These are phyloP conservation scores for Aureobasidium leucospermi DNA, from an alignment of 2,329 filamentous ascomycete species.

Conservation along the genomic window DNA sequence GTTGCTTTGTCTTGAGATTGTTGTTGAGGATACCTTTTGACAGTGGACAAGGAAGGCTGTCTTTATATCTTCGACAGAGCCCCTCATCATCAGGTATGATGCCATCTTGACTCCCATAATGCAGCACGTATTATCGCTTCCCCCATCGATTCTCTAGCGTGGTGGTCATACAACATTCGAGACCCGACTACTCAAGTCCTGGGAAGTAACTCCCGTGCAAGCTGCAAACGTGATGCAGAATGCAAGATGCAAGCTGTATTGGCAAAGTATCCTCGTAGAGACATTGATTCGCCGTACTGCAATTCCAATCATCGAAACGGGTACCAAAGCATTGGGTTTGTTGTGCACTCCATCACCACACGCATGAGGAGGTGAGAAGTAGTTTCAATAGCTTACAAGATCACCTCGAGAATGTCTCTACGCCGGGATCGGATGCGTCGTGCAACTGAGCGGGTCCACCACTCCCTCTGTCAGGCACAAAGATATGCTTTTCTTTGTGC, in stretches of 20 bases:
- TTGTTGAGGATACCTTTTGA: not conserved
- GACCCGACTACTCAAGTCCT: not conserved
- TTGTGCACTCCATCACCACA: not conserved
- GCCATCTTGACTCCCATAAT: not conserved
- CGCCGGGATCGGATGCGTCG: not conserved
- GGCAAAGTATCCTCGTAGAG: not conserved
- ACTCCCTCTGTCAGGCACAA: slow-evolving; percentile 7
- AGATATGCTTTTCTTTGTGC: not conserved
- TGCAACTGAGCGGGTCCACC: not conserved
- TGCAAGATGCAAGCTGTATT: slow-evolving; percentile 12
- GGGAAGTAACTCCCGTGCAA: not conserved
- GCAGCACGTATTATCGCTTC: not conserved
- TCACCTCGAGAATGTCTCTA: not conserved
- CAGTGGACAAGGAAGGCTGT: not conserved
- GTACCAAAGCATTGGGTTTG: not conserved
- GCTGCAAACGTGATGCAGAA: not conserved
- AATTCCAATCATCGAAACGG: not conserved
- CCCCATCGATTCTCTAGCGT: not conserved
- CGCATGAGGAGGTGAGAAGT: not conserved
- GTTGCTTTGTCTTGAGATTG: not conserved
- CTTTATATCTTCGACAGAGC: not conserved
- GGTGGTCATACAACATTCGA: not conserved
- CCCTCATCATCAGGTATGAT: not conserved
- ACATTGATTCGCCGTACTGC: not conserved
- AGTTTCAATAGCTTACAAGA: not conserved